Evolutionary conservation across 169 alveolate genomes (phyloP), one percentile per base, ranked within the genome.

Genomic region (Perkinsus marinus): DNA sequence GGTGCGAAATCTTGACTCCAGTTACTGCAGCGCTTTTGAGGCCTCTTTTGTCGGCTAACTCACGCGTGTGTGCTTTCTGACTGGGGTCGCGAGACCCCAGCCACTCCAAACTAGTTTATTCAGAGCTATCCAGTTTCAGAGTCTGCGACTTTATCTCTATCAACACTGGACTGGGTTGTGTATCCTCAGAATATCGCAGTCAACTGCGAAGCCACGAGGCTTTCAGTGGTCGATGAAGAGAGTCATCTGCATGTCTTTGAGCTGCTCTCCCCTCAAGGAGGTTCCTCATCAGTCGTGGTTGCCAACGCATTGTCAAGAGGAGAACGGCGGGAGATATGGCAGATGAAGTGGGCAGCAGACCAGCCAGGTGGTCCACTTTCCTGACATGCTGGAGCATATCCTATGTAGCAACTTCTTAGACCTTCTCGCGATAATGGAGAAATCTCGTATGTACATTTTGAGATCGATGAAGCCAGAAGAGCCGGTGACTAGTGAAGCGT

Each of bases 301-400:
- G 79, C 22, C 3, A 41, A 41, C 46, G 79, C 79, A 19, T 13
- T 26, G 3, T 57, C 26, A 13, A 57, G 34, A 26, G 79, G 37
- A 26, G 79, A 13, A 2, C 91, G 93, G 39, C 89, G 68, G 68
- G 98, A 97, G 46, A 97, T 97, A 37, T 97, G 98, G 98, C 94
- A 95, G 92, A 94, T 96, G 46, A 93, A 95, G 89, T 97, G 98
- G 98, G 95, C 97, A 10, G 92, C 95, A 39, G 98, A 97, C 94
- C 96, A 96, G 79, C 97, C 98, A 57, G 79, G 39, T 89, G 92
- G 39, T 92, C 90, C 46, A 38, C 79, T 37, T 89, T 68, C 43
- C 39, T 9, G 17, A 43, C 68, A 43, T 43, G 17, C 17, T 17
- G 9, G 68, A 10, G 17, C 68, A 17, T 9, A 10, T 43, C 68